Conservation (phyloP, 805 yeast genomes). For the Ogataea pignaliae region DNA sequence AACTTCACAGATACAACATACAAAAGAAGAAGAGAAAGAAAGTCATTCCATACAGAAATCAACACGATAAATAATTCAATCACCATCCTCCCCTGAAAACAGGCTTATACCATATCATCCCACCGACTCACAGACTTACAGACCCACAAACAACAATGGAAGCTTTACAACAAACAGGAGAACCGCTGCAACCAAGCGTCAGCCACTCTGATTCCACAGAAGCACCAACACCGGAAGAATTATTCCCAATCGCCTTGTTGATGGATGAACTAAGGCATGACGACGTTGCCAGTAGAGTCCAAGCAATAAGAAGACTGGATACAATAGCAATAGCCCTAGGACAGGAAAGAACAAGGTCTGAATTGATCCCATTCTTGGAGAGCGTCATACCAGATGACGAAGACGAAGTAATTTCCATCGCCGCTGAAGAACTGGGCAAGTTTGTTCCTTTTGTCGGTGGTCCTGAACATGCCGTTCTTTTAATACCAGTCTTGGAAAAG, state of each 20-base stretch:
- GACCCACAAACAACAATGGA: too few species aligned
- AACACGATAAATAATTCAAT: too few species aligned
- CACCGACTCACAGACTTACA: too few species aligned
- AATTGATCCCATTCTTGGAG: slow-evolving; percentile 83
- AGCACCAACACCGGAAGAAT: slow-evolving; percentile 41
- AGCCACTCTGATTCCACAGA: background rate
- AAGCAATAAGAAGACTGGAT: slow-evolving; percentile 90
- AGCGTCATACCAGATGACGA: slow-evolving; percentile 95
- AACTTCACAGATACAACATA: too few species aligned
- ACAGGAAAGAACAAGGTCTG: slow-evolving; percentile 85
- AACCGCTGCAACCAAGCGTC: too few species aligned
- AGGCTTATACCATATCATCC: too few species aligned
- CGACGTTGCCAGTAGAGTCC: slow-evolving; percentile 88
- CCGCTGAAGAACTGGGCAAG: slow-evolving; percentile 85
- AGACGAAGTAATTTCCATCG: slow-evolving; percentile 92
- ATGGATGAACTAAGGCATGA: slow-evolving; percentile 96
- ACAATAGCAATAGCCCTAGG: slow-evolving; percentile 95
- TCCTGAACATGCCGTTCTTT: slow-evolving; percentile 49
- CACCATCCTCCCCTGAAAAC: too few species aligned
- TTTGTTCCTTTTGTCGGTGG: slow-evolving; percentile 93
- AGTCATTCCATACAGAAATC: too few species aligned
- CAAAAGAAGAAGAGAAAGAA: too few species aligned
- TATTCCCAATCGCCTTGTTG: slow-evolving; percentile 90
- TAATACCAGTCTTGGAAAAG: slow-evolving; percentile 70
- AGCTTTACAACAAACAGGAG: too few species aligned